Percentiles rank a stretch among this genome's conserved stretches.
Evolutionary conservation across 495 filamentous ascomycete genomes (phyloP).

Genomic region (Amphirosellinia nigrospora): DNA sequence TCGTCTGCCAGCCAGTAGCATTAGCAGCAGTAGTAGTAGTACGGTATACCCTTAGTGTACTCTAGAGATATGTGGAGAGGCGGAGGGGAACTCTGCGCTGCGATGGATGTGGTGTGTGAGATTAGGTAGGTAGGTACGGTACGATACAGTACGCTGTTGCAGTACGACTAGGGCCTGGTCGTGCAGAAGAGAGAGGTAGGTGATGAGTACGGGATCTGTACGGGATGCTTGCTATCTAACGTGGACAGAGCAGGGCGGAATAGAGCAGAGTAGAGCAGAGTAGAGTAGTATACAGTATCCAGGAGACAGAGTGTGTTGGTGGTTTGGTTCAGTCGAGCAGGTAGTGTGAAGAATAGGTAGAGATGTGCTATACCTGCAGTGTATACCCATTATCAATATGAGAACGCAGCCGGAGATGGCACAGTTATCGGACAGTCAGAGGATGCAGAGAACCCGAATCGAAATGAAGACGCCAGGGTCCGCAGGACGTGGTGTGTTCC

Average conservation of each 20-base stretch:
- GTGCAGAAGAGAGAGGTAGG: neutral
- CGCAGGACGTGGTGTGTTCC: constrained; percentile 26
- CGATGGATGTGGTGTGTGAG: constrained; percentile 2
- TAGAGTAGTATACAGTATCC: no score
- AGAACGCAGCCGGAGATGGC: neutral
- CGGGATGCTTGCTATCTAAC: neutral
- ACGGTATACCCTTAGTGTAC: constrained; percentile 15
- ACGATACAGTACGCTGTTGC: constrained; percentile 19
- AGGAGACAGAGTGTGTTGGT: neutral
- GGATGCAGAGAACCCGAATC: constrained; percentile 10
- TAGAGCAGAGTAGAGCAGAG: no score
- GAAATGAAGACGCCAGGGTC: constrained; percentile 25
- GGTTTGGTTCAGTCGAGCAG: neutral
- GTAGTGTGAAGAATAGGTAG: neutral
- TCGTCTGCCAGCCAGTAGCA: constrained; percentile 10
- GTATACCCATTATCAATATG: neutral
- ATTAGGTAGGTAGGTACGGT: no score
- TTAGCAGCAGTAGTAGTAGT: constrained; percentile 17
- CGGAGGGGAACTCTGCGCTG: constrained; percentile 10
- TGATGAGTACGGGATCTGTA: neutral
- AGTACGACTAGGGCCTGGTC: neutral
- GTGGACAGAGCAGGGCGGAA: no score
- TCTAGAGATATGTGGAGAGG: constrained; percentile 18
- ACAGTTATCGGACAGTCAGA: constrained; percentile 17
- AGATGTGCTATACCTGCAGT: neutral